Percentiles rank a stretch among this genome's conserved stretches.
These are phyloP conservation scores for Mycena amicta DNA, from an alignment of 768 basidiomycete species.

Conservation along the genomic window DNA sequence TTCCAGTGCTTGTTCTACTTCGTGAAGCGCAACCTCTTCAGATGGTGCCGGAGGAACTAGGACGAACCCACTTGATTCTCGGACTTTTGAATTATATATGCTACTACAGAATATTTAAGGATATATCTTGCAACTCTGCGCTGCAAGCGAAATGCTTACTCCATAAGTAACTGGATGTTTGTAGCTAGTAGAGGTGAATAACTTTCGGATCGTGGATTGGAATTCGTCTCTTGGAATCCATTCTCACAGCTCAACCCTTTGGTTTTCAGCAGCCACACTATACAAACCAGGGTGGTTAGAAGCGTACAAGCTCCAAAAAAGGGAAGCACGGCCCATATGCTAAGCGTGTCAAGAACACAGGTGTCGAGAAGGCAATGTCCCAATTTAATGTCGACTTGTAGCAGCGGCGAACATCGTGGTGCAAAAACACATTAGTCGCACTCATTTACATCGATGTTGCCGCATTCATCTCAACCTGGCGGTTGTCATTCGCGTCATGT, in stretches of 20 bases:
- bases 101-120: conserved; percentile 23
- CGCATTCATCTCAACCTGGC: conserved; percentile 46
- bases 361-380: conserved; percentile 46
- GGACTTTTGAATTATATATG: conserved; percentile 3
- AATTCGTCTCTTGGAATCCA: conserved; percentile 34
- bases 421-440: conserved; percentile 44
- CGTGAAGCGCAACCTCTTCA: conserved; percentile 68
- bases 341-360: conserved; percentile 46
- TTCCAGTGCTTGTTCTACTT: conserved; percentile 64
- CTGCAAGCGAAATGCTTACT: no score
- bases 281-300: conserved; percentile 40
- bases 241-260: conserved; percentile 35
- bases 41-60: conserved; percentile 63
- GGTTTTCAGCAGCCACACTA: conserved; percentile 37
- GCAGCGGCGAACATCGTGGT: neutral
- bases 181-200: neutral
- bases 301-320: conserved; percentile 43
- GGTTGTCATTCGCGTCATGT: conserved; percentile 42
- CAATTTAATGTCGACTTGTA: conserved; percentile 35
- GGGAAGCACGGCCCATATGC: conserved; percentile 50
- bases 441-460: conserved; percentile 51
- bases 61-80: conserved; percentile 3
- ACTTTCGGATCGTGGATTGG: conserved; percentile 13
- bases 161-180: neutral
- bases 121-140: no score